A percentile compares a stretch with the other conserved stretches of the same genome.
Conservation (phyloP, 139 green algal species). For the Chlorella vulgaris region DNA sequence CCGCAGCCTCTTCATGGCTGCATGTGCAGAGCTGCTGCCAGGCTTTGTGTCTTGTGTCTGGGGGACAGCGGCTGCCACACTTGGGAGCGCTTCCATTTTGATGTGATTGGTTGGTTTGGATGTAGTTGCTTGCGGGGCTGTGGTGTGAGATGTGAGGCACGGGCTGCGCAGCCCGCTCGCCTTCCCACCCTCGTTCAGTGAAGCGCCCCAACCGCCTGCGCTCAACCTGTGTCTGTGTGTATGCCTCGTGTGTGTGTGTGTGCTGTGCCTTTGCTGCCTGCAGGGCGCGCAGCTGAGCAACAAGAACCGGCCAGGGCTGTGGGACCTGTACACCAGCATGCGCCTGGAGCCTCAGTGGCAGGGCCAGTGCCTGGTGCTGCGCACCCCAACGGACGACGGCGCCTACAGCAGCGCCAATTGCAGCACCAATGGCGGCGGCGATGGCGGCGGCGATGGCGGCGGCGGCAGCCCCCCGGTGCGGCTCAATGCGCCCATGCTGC, state of each 20-base stretch:
- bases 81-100: too few species aligned
- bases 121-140: too few species aligned
- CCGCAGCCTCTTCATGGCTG: too few species aligned
- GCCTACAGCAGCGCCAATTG: neutral
- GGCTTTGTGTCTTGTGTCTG: too few species aligned
- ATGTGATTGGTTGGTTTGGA: too few species aligned
- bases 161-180: too few species aligned
- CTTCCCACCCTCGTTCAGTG: too few species aligned
- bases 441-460: neutral
- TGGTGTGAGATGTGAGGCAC: too few species aligned
- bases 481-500: slow-evolving; percentile 36
- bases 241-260: neutral
- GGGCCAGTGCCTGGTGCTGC: slow-evolving; percentile 37
- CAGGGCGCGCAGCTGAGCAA: slow-evolving; percentile 36
- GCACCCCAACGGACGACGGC: neutral
- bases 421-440: neutral
- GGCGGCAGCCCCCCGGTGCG: neutral
- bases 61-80: too few species aligned
- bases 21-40: too few species aligned
- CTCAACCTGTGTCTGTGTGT: too few species aligned
- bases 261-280: neutral
- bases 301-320: slow-evolving; percentile 44
- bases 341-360: slow-evolving; percentile 32
- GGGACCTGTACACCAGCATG: slow-evolving; percentile 52
- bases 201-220: too few species aligned